phyloP scores from a whole-genome alignment of 305 asterid species.

The Solanum hybrid region DNA sequence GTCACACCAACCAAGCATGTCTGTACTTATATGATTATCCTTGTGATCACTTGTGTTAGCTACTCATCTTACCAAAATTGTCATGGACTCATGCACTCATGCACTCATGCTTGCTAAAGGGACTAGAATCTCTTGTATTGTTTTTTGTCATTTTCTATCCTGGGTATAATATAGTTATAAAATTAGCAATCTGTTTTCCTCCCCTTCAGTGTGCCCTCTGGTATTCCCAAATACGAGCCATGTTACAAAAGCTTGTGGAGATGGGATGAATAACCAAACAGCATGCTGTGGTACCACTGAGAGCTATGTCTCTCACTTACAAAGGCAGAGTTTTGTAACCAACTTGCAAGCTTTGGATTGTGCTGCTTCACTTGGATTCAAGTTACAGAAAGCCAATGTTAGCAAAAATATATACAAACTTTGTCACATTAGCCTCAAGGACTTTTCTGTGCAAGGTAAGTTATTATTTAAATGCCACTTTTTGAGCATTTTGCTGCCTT shows the following conservation, averaged over 20 bases:
- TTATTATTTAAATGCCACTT: constrained; percentile 2
- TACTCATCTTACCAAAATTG: background rate
- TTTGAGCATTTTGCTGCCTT: background rate
- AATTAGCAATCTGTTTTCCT: background rate
- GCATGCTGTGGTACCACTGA: constrained; percentile 67
- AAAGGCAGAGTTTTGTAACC: constrained; percentile 89
- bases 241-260: constrained; percentile 53
- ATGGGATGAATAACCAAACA: constrained; percentile 37
- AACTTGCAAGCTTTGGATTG: constrained; percentile 95
- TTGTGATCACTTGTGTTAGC: background rate
- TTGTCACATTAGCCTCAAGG: constrained; percentile 85
- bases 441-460: constrained; percentile 96
- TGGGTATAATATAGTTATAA: background rate
- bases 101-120: background rate
- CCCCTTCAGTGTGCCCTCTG: constrained; percentile 76
- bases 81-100: background rate
- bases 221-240: constrained; percentile 62
- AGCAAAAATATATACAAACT: constrained; percentile 62
- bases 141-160: background rate
- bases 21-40: background rate
- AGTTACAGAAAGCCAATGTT: constrained; percentile 64
- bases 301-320: constrained; percentile 75
- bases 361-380: constrained; percentile 78
- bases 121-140: background rate
- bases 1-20: background rate